Evolutionary conservation across 2,329 filamentous ascomycete genomes (phyloP).

Genomic region (Alternaria tenuissima): DNA sequence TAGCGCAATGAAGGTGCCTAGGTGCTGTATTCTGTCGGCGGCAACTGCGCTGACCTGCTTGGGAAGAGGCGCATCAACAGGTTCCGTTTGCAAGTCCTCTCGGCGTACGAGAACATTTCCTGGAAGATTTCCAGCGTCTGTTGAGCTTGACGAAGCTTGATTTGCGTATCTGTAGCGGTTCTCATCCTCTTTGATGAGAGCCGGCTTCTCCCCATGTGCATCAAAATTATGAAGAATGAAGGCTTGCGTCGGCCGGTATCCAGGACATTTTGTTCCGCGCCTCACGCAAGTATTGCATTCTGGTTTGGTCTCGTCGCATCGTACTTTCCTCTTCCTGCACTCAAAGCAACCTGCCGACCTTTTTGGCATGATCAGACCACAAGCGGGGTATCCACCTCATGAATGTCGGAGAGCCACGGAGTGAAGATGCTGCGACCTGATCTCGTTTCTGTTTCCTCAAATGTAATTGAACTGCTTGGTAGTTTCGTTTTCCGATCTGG

Average conservation of each 20-base stretch:
- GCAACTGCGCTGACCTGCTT: conserved; percentile 45
- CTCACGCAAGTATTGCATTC: conserved; percentile 47
- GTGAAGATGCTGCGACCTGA: neutral
- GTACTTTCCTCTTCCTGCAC: conserved; percentile 49
- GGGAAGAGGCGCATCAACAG: conserved; percentile 32
- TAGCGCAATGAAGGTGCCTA: conserved; percentile 43
- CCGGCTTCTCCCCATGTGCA: conserved; percentile 36
- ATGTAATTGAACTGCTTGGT: neutral
- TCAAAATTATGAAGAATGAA: conserved; percentile 49
- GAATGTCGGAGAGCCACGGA: neutral
- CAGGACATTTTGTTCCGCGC: conserved; percentile 47
- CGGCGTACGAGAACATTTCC: conserved; percentile 19
- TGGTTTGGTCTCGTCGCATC: conserved; percentile 48
- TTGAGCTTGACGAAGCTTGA: conserved; percentile 21
- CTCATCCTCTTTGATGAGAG: conserved; percentile 47
- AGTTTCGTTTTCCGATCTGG: conserved; percentile 8
- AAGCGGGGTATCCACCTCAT: conserved; percentile 16
- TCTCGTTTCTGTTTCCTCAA: neutral
- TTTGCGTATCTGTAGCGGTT: conserved; percentile 44
- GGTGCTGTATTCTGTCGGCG: conserved; percentile 46
- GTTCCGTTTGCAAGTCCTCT: conserved; percentile 19
- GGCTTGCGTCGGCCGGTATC: conserved; percentile 46
- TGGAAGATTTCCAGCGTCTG: conserved; percentile 9
- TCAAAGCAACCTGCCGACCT: conserved; percentile 49
- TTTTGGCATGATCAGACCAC: conserved; percentile 43